Base-by-base conservation (phyloP, 2,329 filamentous ascomycete species). In the Penicillium sp. region DNA sequence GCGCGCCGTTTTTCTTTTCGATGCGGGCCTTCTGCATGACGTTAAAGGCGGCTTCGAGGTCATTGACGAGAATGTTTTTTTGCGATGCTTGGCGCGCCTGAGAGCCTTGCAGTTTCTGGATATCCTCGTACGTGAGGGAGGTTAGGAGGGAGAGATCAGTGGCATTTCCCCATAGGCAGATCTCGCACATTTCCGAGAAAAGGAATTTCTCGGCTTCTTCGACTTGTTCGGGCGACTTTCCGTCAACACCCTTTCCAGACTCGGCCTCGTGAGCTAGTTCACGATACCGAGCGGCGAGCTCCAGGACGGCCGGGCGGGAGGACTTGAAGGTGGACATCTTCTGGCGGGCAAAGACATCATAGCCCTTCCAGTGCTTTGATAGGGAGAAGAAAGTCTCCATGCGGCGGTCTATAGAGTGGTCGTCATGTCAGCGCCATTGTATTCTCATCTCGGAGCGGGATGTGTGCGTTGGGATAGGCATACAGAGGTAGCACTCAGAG, bases 91-190 rank as follows among this genome's bases (percentile, higher is more conserved):
- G 96, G 67, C 94, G 86, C 13, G 94, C 93, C 71, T 93, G 85
- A 8, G 91, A 89, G 17, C 94, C 94, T 81, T 99, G 95, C 10
- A 98, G 85, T 78, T 96, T 96, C 80, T 98, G 94, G 67, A 99
- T 96, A 73, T 98, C 95, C 71, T 97, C 93, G 77, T 97, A 97
- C 1, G 91, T 92, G 59, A 97, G 85, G 70, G 90, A 93, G 0
- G 93, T 97, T 59, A 98, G 84, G 22, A 98, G 89, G 0, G 92
- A 96, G 15, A 98, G 83, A 76, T 98, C 95, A 0, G 94, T 98
- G 1, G 94, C 95, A 76, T 98, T 98, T 12, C 94, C 94, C 94
- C 94, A 98, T 1, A 98, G 86, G 75, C 93, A 97, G 70, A 97
- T 95, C 82, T 97, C 92, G 78, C 90, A 93, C 90, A 98, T 96